Conservation (phyloP, 2,329 filamentous ascomycete species). For the Trichophyton schoenleinii region DNA sequence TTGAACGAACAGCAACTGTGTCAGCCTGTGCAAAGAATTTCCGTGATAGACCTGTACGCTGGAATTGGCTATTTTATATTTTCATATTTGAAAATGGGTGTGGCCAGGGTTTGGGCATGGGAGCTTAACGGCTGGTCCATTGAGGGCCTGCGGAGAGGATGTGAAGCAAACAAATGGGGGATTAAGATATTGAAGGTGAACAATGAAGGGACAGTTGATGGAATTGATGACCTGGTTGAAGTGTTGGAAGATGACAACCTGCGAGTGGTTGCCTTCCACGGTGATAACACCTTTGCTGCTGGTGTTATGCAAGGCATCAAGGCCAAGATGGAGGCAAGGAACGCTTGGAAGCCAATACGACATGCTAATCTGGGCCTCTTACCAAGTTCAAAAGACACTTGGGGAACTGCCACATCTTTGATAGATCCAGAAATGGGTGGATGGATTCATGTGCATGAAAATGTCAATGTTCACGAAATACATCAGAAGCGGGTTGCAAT, state of each 20-base stretch:
- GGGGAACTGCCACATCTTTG: slow-evolving; percentile 38
- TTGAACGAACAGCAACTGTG: slow-evolving; percentile 19
- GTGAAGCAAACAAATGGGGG: slow-evolving; percentile 54
- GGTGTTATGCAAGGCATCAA: slow-evolving; percentile 26
- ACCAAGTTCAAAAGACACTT: slow-evolving; percentile 39
- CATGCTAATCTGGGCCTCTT: slow-evolving; percentile 50
- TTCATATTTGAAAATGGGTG: slow-evolving; percentile 59
- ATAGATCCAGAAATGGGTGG: slow-evolving; percentile 37
- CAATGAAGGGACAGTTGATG: slow-evolving; percentile 23
- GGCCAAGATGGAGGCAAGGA: slow-evolving; percentile 21
- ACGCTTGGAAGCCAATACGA: slow-evolving; percentile 29
- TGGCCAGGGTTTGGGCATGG: slow-evolving; percentile 65
- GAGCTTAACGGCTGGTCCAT: slow-evolving; percentile 83
- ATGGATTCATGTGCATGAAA: slow-evolving; percentile 51
- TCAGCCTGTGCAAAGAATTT: slow-evolving; percentile 20
- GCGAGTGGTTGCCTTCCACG: slow-evolving; percentile 54
- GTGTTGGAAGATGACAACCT: slow-evolving; percentile 30
- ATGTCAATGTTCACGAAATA: slow-evolving; percentile 39
- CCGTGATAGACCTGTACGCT: slow-evolving; percentile 67
- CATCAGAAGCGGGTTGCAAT: slow-evolving; percentile 28
- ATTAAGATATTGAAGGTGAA: slow-evolving; percentile 41
- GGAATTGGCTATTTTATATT: slow-evolving; percentile 94
- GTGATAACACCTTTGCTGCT: slow-evolving; percentile 50
- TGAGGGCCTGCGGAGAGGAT: slow-evolving; percentile 67
- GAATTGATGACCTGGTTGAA: slow-evolving; percentile 23